These are phyloP conservation scores for Diaporthe ilicicola DNA, from an alignment of 2,329 filamentous ascomycete species.

Conservation along the genomic window DNA sequence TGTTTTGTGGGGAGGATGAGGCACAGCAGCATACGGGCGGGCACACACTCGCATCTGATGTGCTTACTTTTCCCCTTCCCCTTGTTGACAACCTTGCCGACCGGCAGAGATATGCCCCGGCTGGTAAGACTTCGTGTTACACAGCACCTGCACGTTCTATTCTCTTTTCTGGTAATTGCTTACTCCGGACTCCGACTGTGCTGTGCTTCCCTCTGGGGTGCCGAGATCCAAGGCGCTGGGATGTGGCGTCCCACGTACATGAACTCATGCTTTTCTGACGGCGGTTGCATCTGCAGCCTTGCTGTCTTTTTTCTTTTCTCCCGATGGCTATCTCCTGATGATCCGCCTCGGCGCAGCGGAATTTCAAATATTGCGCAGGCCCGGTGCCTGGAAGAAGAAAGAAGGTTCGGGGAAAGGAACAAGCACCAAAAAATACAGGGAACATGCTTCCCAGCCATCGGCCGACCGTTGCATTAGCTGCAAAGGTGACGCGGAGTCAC, in stretches of 20 bases:
- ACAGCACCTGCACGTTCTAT: constrained; percentile 22
- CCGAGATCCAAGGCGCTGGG: constrained; percentile 19
- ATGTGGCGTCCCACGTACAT: constrained; percentile 27
- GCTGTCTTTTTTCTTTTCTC: background rate
- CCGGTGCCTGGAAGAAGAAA: background rate
- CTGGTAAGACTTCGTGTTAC: constrained; percentile 12
- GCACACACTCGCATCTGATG: constrained; percentile 8
- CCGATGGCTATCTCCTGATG: background rate
- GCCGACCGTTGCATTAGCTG: constrained; percentile 19
- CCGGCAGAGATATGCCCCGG: background rate
- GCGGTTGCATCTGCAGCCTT: constrained; percentile 16
- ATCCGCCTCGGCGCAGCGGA: background rate
- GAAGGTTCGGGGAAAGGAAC: background rate
- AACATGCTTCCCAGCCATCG: constrained; percentile 9
- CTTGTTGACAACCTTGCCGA: background rate
- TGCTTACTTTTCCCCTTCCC: constrained; percentile 3
- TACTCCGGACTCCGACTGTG: constrained; percentile 20
- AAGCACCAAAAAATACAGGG: background rate
- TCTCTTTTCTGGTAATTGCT: constrained; percentile 1
- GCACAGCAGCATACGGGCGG: constrained; percentile 12
- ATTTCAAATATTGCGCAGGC: background rate
- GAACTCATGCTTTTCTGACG: constrained; percentile 13
- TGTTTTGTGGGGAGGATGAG: constrained; percentile 19
- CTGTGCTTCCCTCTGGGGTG: constrained; percentile 16
- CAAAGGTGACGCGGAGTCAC: constrained; percentile 12